These are phyloP conservation scores for Huiozyma naganishii DNA, from an alignment of 805 yeast genomes.

Conservation along the genomic window DNA sequence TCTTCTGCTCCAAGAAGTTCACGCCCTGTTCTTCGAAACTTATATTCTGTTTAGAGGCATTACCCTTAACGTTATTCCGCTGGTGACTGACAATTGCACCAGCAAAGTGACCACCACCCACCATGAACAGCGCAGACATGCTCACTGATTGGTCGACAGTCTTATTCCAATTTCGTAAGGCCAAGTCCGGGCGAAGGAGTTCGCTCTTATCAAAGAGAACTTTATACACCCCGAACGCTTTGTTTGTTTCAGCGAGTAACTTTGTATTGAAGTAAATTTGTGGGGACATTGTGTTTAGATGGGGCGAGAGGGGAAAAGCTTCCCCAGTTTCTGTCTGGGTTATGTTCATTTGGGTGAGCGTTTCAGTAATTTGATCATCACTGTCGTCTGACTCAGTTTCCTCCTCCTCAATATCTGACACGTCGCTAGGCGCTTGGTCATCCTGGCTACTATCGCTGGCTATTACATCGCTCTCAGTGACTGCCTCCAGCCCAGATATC, in stretches of 20 bases:
- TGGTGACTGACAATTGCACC: conserved; percentile 82
- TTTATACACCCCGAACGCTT: conserved; percentile 60
- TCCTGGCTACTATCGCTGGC: conserved; percentile 29
- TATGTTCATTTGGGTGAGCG: neutral
- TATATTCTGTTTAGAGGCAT: conserved; percentile 36
- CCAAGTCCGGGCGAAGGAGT: conserved; percentile 39
- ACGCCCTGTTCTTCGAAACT: conserved; percentile 53
- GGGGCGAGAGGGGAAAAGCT: neutral
- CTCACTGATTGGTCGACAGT: conserved; percentile 16
- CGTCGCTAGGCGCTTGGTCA: conserved; percentile 1
- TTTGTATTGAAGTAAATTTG: conserved; percentile 46
- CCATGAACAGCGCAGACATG: conserved; percentile 75
- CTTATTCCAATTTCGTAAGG: conserved; percentile 33
- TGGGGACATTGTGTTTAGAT: conserved; percentile 60
- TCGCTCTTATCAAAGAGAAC: conserved; percentile 38
- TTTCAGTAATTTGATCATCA: neutral
- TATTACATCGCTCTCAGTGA: conserved; percentile 41
- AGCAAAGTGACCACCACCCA: conserved; percentile 97
- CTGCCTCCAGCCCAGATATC: conserved; percentile 33
- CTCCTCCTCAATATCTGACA: conserved; percentile 28
- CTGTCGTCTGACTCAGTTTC: conserved; percentile 11
- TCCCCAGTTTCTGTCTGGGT: neutral
- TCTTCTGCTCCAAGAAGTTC: conserved; percentile 59
- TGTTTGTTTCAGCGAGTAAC: conserved; percentile 27
- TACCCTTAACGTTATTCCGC: conserved; percentile 46